Evolutionary conservation across 768 basidiomycete genomes (phyloP).

Genomic region (Boletus pseudo-olivaceus): DNA sequence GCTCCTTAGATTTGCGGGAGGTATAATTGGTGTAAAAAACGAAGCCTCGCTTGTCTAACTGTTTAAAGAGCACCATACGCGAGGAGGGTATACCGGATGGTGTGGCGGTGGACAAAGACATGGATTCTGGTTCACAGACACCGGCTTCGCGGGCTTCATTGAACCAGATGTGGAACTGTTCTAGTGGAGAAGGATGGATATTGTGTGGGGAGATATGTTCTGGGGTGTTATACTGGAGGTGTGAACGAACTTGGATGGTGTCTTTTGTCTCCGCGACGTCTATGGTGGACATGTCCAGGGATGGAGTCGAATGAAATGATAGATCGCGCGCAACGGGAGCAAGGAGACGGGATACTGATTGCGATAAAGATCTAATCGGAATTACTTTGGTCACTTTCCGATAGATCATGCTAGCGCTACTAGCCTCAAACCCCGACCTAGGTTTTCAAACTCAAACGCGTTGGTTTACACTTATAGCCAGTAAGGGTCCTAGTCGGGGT

Average conservation of each 20-base stretch:
- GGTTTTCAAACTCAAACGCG: too few species aligned
- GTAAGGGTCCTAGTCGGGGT: too few species aligned
- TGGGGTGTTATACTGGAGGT: conserved; percentile 71
- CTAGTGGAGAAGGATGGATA: conserved; percentile 66
- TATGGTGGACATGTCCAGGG: conserved; percentile 19
- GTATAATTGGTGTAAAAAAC: conserved; percentile 97
- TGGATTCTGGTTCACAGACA: conserved; percentile 89
- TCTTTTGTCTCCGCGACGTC: conserved; percentile 44
- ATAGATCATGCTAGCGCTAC: conserved; percentile 3
- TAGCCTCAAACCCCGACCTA: background rate
- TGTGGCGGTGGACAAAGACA: conserved; percentile 76
- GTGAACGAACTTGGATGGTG: conserved; percentile 66
- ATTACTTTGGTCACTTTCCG: background rate
- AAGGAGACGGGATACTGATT: background rate
- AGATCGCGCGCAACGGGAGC: background rate
- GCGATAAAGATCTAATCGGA: conserved; percentile 13
- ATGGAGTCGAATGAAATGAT: background rate
- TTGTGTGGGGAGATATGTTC: conserved; percentile 61
- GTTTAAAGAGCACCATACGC: conserved; percentile 88
- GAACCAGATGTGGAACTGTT: conserved; percentile 89
- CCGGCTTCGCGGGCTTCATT: conserved; percentile 50
- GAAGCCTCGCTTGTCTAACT: conserved; percentile 85
- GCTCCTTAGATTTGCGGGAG: conserved; percentile 86
- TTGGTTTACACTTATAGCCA: too few species aligned
- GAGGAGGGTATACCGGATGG: conserved; percentile 75